Conservation (phyloP, 768 basidiomycete genomes). For the Tricholoma bakamatsutake region DNA sequence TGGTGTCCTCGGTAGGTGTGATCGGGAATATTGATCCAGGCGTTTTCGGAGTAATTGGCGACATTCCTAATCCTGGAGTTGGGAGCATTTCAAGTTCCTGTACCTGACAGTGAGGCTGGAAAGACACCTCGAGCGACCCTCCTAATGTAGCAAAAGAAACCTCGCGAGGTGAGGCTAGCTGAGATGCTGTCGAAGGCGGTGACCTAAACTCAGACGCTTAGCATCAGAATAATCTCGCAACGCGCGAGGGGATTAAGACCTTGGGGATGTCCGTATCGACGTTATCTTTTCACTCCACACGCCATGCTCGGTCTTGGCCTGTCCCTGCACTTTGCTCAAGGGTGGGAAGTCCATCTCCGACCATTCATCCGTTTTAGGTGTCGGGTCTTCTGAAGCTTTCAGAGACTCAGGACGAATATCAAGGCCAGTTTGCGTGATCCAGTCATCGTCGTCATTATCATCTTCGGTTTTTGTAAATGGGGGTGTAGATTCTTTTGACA, state of each 20-base stretch:
- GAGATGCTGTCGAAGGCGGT: conserved; percentile 10
- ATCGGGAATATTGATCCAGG: conserved; percentile 41
- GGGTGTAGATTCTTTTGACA: background rate
- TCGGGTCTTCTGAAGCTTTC: background rate
- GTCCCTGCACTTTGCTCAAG: conserved; percentile 22
- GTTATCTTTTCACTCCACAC: conserved; percentile 20
- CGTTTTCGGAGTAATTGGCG: conserved; percentile 46
- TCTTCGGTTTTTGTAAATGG: background rate
- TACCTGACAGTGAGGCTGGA: conserved; percentile 15
- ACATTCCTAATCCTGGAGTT: conserved; percentile 41
- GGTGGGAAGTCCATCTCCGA: conserved; percentile 32
- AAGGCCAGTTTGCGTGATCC: background rate
- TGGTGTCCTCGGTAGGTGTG: conserved; percentile 39
- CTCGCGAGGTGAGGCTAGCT: conserved; percentile 6
- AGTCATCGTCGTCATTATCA: conserved; percentile 1
- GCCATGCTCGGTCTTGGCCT: conserved; percentile 18
- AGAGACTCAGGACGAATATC: background rate
- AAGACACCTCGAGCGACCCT: conserved; percentile 4
- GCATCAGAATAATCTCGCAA: background rate
- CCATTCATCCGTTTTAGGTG: conserved; percentile 19
- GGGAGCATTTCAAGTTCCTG: conserved; percentile 37
- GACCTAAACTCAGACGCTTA: conserved; percentile 5
- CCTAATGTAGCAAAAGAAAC: conserved; percentile 2
- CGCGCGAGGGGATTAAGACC: background rate
- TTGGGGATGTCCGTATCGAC: conserved; percentile 2